Evolutionary conservation across 208 protist species (phyloP).

Genomic region (Naegleria gruberi): DNA sequence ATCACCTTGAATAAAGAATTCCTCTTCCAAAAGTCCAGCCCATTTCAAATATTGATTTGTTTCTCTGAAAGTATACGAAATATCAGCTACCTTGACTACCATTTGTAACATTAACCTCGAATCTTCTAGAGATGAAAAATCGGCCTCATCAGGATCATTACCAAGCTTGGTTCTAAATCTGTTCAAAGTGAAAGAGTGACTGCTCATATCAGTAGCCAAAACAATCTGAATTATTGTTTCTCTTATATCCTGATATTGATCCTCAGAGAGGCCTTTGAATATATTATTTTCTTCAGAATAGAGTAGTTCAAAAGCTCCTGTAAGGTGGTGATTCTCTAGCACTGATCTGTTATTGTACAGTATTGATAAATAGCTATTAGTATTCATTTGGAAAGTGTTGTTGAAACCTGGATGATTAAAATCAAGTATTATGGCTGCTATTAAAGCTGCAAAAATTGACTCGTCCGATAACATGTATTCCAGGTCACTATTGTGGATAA

Average conservation of each 20-base stretch:
- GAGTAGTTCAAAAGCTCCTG: constrained; percentile 76
- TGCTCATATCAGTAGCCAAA: constrained; percentile 80
- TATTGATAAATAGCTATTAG: constrained; percentile 61
- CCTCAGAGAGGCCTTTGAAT: constrained; percentile 56
- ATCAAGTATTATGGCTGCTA: constrained; percentile 87
- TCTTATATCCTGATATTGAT: constrained; percentile 66
- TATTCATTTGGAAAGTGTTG: constrained; percentile 56
- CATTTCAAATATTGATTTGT: constrained; percentile 73
- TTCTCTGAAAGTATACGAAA: constrained; percentile 78
- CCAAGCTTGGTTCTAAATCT: constrained; percentile 56
- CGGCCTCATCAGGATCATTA: constrained; percentile 37
- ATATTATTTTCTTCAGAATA: constrained; percentile 67
- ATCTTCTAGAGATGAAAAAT: constrained; percentile 65
- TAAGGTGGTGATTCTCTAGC: constrained; percentile 83
- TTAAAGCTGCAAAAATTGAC: constrained; percentile 72
- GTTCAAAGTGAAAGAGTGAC: constrained; percentile 68
- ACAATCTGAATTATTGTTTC: constrained; percentile 79
- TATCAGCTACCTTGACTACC: constrained; percentile 83
- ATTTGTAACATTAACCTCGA: constrained; percentile 67
- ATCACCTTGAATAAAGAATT: constrained; percentile 87
- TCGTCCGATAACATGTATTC: constrained; percentile 49
- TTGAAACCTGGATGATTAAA: constrained; percentile 85
- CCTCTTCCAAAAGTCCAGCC: constrained; percentile 71
- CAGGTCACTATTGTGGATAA: constrained; percentile 25
- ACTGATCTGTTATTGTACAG: constrained; percentile 88